Conservation (phyloP, 345 rosid species). For the Eucalyptus regnans region DNA sequence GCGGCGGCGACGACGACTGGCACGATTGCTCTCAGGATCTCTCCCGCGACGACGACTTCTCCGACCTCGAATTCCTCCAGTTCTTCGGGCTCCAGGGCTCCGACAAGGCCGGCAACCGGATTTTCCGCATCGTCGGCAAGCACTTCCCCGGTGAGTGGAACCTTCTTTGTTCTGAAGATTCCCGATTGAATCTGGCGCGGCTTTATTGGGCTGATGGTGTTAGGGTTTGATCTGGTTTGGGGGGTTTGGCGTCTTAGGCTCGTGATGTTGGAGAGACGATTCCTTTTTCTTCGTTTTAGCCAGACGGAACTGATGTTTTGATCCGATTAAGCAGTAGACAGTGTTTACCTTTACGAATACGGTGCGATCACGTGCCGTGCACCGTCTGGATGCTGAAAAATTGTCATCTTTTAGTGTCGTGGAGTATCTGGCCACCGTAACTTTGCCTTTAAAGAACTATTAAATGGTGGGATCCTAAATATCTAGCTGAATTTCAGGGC, state of each 20-base stretch:
- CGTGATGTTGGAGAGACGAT: not conserved
- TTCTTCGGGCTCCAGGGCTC: constrained; percentile 66
- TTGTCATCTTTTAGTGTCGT: not conserved
- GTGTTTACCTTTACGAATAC: not conserved
- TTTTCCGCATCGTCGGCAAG: constrained; percentile 75
- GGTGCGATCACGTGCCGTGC: not conserved
- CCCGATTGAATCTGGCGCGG: not conserved
- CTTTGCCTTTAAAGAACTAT: not conserved
- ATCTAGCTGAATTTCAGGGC: not conserved
- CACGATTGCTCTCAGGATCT: constrained; percentile 71
- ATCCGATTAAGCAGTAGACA: not conserved
- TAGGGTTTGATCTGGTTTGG: not conserved
- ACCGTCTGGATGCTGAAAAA: not conserved
- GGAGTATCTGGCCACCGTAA: not conserved
- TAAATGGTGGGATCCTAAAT: not conserved
- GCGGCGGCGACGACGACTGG: constrained; percentile 57
- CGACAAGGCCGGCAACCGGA: constrained; percentile 66
- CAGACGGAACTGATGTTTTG: not conserved
- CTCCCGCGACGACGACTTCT: constrained; percentile 62
- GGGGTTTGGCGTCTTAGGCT: not conserved
- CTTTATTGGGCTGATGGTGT: not conserved
- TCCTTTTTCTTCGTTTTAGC: not conserved
- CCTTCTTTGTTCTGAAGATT: not conserved
- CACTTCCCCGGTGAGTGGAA: constrained; percentile 59
- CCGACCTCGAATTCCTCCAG: constrained; percentile 75